A percentile compares a stretch with the other conserved stretches of the same genome.
Conservation (phyloP, 257 asterid species). For the Przewalskia tangutica region DNA sequence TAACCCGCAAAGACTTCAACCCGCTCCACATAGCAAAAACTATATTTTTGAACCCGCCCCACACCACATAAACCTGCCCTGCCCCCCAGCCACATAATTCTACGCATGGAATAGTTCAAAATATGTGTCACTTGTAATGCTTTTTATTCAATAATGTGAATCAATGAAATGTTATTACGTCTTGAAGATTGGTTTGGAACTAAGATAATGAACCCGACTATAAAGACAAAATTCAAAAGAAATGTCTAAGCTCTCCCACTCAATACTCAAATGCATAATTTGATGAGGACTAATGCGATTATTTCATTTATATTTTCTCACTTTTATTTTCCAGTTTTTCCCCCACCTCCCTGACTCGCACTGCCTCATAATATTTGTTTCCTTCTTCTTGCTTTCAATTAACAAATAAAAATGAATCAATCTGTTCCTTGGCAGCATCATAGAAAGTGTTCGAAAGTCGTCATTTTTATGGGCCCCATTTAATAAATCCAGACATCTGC, state of each 20-base stretch:
- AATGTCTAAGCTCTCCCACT: too few species aligned
- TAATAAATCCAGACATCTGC: neutral
- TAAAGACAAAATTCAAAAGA: too few species aligned
- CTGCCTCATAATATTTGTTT: constrained; percentile 1
- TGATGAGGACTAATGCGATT: constrained; percentile 10
- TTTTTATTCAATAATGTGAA: too few species aligned
- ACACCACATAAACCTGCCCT: neutral
- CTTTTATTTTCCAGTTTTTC: neutral
- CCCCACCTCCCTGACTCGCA: neutral
- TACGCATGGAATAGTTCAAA: too few species aligned
- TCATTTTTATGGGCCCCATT: constrained; percentile 11
- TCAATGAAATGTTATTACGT: too few species aligned
- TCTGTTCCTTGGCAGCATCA: constrained; percentile 5
- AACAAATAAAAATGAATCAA: neutral
- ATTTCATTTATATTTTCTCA: constrained; percentile 7
- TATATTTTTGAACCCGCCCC: neutral
- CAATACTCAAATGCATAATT: neutral
- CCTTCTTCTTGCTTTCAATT: constrained; percentile 4
- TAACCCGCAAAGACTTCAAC: neutral
- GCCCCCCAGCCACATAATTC: neutral
- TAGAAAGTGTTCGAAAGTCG: constrained; percentile 1
- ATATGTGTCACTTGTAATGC: too few species aligned
- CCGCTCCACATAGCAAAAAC: neutral
- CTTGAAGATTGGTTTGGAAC: too few species aligned
- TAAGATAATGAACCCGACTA: too few species aligned